Conservation (phyloP, 176 grass and related monocot species). For the Eragrostis nindensis region DNA sequence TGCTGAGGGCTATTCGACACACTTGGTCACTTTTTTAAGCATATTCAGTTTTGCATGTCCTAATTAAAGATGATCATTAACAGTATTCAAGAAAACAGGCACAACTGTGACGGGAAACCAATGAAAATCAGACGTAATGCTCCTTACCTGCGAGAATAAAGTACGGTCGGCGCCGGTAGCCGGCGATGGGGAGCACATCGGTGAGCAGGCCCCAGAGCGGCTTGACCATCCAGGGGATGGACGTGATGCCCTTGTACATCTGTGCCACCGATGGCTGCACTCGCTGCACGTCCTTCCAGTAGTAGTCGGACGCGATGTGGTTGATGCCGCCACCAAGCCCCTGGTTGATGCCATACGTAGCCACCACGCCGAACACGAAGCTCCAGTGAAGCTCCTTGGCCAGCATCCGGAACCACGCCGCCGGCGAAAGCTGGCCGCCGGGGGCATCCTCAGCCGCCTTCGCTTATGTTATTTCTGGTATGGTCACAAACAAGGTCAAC, state of each 20-base stretch:
- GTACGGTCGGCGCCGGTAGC: conserved; percentile 80
- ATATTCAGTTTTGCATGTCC: background rate
- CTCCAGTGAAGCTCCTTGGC: conserved; percentile 81
- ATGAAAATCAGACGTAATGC: background rate
- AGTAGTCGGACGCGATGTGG: conserved; percentile 83
- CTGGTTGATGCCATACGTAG: conserved; percentile 73
- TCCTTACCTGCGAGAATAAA: conserved; percentile 75
- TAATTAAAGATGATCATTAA: background rate
- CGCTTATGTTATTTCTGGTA: too few relatives aligned
- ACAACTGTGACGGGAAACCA: background rate
- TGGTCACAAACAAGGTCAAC: too few relatives aligned
- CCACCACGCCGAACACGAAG: conserved; percentile 73
- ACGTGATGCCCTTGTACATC: conserved; percentile 83
- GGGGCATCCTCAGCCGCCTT: conserved; percentile 24
- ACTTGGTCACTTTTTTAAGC: background rate
- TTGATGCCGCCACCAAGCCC: conserved; percentile 67
- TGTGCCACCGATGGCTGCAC: conserved; percentile 86
- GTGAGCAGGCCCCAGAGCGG: conserved; percentile 88
- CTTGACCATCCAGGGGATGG: conserved; percentile 90
- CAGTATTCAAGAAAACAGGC: background rate
- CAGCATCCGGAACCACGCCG: conserved; percentile 81
- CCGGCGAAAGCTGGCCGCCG: conserved; percentile 44
- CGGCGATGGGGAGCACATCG: conserved; percentile 83
- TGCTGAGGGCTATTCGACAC: too few relatives aligned
- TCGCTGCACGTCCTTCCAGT: conserved; percentile 96